phyloP scores from a whole-genome alignment of 805 yeast species.

The Middelhovenomyces tepae region DNA sequence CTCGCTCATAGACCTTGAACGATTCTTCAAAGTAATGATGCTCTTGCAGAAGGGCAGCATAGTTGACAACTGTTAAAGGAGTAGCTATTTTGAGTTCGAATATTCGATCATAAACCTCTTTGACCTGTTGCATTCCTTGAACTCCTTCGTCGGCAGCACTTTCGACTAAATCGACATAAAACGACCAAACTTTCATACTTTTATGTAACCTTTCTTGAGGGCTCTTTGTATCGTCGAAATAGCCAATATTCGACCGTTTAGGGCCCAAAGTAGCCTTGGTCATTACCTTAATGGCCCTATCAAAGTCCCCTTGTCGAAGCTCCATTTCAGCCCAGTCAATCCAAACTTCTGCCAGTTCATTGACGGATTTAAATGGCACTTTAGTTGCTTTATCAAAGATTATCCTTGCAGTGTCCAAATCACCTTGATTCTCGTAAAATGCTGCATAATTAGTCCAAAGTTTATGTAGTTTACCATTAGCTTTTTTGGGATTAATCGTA shows the following conservation, averaged over 20 bases:
- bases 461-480: constrained; percentile 36
- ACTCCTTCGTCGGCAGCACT: constrained; percentile 36
- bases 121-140: constrained; percentile 29
- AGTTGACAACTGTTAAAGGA: constrained; percentile 55
- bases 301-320: constrained; percentile 40
- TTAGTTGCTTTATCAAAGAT: constrained; percentile 57
- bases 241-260: constrained; percentile 26
- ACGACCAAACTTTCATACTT: constrained; percentile 60
- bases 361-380: constrained; percentile 55
- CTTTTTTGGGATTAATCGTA: constrained; percentile 52
- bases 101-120: constrained; percentile 42
- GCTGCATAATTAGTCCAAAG: constrained; percentile 68
- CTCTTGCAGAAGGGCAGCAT: constrained; percentile 51
- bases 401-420: constrained; percentile 53
- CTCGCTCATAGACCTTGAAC: constrained; percentile 59
- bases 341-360: constrained; percentile 64
- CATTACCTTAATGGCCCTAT: constrained; percentile 35
- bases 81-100: constrained; percentile 58
- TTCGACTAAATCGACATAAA: constrained; percentile 63
- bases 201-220: constrained; percentile 55
- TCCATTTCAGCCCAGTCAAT: constrained; percentile 69
- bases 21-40: constrained; percentile 39
- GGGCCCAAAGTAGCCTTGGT: constrained; percentile 36
- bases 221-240: constrained; percentile 35
- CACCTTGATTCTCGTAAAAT: constrained; percentile 44